Base-by-base conservation (phyloP, 768 basidiomycete genomes). In the Calocybe gangraenosa region DNA sequence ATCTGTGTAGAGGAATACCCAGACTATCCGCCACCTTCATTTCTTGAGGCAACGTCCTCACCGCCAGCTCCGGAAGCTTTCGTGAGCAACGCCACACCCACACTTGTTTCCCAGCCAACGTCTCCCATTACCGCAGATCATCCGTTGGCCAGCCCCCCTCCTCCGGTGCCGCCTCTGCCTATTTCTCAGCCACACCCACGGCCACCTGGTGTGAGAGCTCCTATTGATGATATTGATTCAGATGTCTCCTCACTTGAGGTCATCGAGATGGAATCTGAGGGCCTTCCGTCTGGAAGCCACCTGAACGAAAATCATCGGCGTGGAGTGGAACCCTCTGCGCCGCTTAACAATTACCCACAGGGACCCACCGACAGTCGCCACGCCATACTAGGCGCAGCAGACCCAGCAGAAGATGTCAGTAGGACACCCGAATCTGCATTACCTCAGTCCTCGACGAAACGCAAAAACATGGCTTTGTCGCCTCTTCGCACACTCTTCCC, bases 21-120 rank as follows among this genome's bases (percentile, higher is more conserved):
- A 20, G 76, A 86, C 57, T 84, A 84, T 56, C 84, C 82, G 6
- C 87, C 87, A 10, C 87, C 87, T 20, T 78, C 84, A 10, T 86
- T 87, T 53, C 79, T 80, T 49, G 87, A 89, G 62, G 82, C 82
- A 3, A 78, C 75, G 30, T 73, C 70, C 7, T 70, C 73, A 11
- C 68, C 73, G 4, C 58, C 75, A 2, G 40, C 65, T 43, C 73
- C 59, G 47, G 65, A 28, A 61, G 47, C 68, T 56, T 55, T 69
- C 65, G 42, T 46, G 10, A 74, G 55, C 58, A 70, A 57, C 45
- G 65, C 67, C 18, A 73, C 70, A 45, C 58, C 69, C 45, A 67
- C 42, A 44, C 61, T 58, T 52, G 50, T 52, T 40, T 54, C 52
- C 14, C 46, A 39, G 32, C 50, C 52, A 23, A 37, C 40, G 25